Evolutionary conservation across 106 monocot species (phyloP), one percentile per base, ranked within the genome.

Genomic region (Iris macrosiphon): DNA sequence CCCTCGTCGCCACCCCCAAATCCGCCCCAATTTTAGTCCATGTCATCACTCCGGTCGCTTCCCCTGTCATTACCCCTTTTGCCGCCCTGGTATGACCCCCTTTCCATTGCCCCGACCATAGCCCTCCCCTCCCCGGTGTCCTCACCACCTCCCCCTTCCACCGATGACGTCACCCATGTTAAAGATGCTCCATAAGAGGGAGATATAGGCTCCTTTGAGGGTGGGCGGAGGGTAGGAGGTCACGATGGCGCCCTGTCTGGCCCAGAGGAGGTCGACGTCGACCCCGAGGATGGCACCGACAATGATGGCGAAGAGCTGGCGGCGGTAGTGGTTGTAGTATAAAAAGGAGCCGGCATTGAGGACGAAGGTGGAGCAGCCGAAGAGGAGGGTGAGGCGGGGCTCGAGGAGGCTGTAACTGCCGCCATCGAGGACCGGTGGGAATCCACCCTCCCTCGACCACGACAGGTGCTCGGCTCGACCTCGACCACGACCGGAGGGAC

Each of bases 151-250:
- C n/a, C n/a, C n/a, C n/a, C n/a, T n/a, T n/a, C 95, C 95, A 25
- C 95, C 89, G 53, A 96, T 59, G 34, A 96, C 95, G 21, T 89
- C 95, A 19, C 95, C 95, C 52, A 86, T 55, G 77, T 96, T 96
- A 77, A 96, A 96, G 62, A 96, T 75, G 55, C 59, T 26, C 89
- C 95, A 96, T 68, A 96, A 96, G 59, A 96, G 59, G 40, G 89
- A 77, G 65, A 96, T 82, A 65, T 86, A 96, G 17, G 74, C 67
- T 27, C 82, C 89, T 60, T 89, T 89, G 30, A 79, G 63, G 48
- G 13, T 6, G 3, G 73, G 45, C 4, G 80, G 79, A 0, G 95
- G 95, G 66, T 83, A 90, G 17, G 89, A 77, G 32, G 95, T 96
- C 82, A 96, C 79, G 73, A 90, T 78, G 42, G 89, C 89, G 21